Percentiles rank a stretch among this genome's conserved stretches.
phyloP scores from a whole-genome alignment of 106 monocot species.

The Narthecium ossifragum region DNA sequence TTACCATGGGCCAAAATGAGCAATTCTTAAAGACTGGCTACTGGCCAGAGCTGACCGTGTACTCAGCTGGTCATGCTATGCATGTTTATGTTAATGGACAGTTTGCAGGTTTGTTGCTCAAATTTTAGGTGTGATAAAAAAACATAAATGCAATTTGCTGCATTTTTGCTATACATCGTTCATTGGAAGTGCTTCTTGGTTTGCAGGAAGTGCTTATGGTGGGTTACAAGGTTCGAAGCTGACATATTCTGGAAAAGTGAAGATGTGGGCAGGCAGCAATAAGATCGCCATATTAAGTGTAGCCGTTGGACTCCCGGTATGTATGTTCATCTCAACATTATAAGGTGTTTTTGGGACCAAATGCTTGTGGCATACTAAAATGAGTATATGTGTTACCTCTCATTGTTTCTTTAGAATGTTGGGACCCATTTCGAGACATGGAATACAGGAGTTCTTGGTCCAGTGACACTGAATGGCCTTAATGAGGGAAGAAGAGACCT shows the following conservation, averaged over 20 bases:
- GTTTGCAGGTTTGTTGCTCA: slow-evolving; percentile 14
- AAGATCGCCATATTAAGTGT: slow-evolving; percentile 39
- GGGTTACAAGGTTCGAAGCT: slow-evolving; percentile 23
- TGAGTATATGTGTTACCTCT: no score
- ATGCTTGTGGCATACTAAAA: no score
- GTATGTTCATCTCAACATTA: no score
- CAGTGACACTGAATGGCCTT: slow-evolving; percentile 52
- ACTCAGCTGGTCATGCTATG: slow-evolving; percentile 43
- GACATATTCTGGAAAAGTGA: slow-evolving; percentile 19
- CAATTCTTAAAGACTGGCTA: slow-evolving; percentile 31
- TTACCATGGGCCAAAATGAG: slow-evolving; percentile 28
- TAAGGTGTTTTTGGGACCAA: no score
- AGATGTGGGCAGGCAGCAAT: slow-evolving; percentile 48
- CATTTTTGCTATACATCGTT: no score
- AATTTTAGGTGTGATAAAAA: no score
- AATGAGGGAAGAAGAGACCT: slow-evolving; percentile 58
- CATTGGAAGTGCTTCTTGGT: no score
- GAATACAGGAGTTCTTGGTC: slow-evolving; percentile 75
- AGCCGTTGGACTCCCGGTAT: slow-evolving; percentile 41
- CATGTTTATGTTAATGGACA: slow-evolving; percentile 39
- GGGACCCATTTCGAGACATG: slow-evolving; percentile 64
- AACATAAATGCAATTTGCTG: no score
- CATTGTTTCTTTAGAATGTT: slow-evolving; percentile 40
- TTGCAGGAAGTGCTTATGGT: slow-evolving; percentile 33
- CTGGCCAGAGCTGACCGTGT: slow-evolving; percentile 22